Conservation (phyloP, 148 eudicot species). For the Vaccinium corymbosum region DNA sequence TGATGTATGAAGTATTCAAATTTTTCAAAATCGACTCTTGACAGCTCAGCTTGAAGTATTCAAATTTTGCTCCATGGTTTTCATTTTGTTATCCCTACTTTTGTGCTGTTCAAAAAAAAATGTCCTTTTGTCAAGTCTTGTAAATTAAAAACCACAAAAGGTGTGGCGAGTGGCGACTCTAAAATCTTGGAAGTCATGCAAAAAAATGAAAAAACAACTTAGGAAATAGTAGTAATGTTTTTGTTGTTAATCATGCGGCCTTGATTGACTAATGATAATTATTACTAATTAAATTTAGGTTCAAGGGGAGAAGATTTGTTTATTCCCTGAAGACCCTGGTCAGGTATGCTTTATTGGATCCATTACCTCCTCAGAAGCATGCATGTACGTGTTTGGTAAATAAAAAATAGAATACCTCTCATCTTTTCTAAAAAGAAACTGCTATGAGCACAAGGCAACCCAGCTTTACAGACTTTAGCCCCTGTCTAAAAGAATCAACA, state of each 20-base stretch:
- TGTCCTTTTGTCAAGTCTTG: too few species aligned
- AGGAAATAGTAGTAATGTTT: not conserved
- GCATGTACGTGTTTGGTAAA: not conserved
- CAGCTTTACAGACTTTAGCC: conserved; percentile 17
- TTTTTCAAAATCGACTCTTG: too few species aligned
- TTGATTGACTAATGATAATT: conserved; percentile 8
- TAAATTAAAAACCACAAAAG: too few species aligned
- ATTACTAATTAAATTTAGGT: conserved; percentile 25
- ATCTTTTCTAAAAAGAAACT: conserved; percentile 13
- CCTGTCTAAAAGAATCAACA: not conserved
- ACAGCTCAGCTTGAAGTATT: not conserved
- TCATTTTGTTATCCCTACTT: not conserved
- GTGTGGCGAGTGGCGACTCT: too few species aligned
- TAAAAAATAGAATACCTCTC: not conserved
- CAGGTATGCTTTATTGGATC: conserved; percentile 75
- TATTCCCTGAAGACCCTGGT: conserved; percentile 90
- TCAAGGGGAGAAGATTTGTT: conserved; percentile 65
- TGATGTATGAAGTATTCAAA: too few species aligned
- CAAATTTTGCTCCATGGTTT: too few species aligned
- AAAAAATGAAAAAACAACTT: too few species aligned
- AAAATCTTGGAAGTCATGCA: too few species aligned
- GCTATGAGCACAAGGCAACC: conserved; percentile 9
- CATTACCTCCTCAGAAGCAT: conserved; percentile 38
- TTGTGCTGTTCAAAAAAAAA: too few species aligned
- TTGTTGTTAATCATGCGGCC: not conserved